Percentiles rank a stretch among this genome's conserved stretches.
These are phyloP conservation scores for Hypoxylon perforatum DNA, from an alignment of 495 filamentous ascomycete genomes.

Conservation along the genomic window DNA sequence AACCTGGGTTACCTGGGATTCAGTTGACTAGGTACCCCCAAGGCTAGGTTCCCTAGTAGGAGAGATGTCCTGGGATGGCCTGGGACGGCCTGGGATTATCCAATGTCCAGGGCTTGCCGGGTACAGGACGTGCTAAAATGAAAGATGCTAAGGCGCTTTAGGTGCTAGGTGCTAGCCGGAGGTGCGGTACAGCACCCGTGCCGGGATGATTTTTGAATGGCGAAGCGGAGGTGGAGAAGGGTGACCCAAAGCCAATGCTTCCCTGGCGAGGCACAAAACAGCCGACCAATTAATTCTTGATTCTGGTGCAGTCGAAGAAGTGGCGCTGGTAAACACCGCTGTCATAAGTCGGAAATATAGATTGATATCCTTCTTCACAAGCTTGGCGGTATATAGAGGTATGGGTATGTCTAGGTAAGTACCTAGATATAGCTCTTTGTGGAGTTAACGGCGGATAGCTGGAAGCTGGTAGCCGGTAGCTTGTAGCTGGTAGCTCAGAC, in stretches of 20 bases:
- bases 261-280: conserved; percentile 35
- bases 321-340: conserved; percentile 33
- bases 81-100: no score
- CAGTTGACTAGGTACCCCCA: not conserved
- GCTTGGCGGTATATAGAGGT: no score
- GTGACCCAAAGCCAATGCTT: conserved; percentile 37
- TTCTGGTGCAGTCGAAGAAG: conserved; percentile 23
- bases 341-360: conserved; percentile 1
- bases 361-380: not conserved
- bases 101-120: not conserved
- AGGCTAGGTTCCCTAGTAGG: not conserved
- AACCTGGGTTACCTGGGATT: conserved; percentile 2
- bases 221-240: conserved; percentile 42
- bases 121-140: not conserved
- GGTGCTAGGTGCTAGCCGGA: conserved; percentile 32
- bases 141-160: no score
- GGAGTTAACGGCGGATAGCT: conserved; percentile 14
- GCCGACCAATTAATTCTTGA: conserved; percentile 31
- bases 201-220: conserved; percentile 43
- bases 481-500: not conserved
- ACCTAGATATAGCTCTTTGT: conserved; percentile 20
- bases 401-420: conserved; percentile 1
- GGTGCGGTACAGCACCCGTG: conserved; percentile 45
- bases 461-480: no score
- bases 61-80: no score